Conservation (phyloP, 208 protist genomes). For the Leishmania mexicana region DNA sequence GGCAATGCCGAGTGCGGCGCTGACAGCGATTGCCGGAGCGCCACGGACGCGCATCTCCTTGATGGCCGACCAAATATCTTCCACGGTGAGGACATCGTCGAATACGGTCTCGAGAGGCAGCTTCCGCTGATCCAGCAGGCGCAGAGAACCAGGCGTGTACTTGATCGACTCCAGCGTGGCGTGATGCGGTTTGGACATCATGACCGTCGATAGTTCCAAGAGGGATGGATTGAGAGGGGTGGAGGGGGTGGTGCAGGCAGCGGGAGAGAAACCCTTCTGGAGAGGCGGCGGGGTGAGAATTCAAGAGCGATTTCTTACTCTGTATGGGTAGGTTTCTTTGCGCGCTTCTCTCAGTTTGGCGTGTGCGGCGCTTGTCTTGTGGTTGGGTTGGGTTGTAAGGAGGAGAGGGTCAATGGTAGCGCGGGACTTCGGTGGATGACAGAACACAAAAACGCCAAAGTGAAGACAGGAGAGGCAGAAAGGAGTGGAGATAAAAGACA, state of each 20-base stretch:
- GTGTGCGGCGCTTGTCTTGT: not conserved
- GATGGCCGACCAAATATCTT: constrained; percentile 92
- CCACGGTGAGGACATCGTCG: constrained; percentile 76
- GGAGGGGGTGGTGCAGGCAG: not conserved
- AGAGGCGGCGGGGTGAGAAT: not conserved
- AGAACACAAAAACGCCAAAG: not conserved
- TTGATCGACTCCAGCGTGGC: constrained; percentile 83
- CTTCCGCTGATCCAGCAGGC: constrained; percentile 85
- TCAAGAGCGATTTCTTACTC: not conserved
- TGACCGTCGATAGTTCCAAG: not conserved
- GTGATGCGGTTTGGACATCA: constrained; percentile 52
- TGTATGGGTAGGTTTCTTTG: not conserved
- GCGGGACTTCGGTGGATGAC: not conserved
- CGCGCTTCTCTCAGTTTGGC: not conserved
- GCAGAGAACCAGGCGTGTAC: constrained; percentile 63
- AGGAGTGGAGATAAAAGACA: not conserved
- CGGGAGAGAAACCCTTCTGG: not conserved
- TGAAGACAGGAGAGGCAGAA: not conserved
- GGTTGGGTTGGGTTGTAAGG: not conserved
- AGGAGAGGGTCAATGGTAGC: not conserved
- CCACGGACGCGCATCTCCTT: constrained; percentile 95
- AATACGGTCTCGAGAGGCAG: constrained; percentile 82
- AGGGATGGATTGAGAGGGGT: not conserved
- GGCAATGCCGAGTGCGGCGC: constrained; percentile 92
- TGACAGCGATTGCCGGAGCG: constrained; percentile 96